phyloP scores from a whole-genome alignment of 2,329 filamentous ascomycete genomes.

The Alternaria viburni region DNA sequence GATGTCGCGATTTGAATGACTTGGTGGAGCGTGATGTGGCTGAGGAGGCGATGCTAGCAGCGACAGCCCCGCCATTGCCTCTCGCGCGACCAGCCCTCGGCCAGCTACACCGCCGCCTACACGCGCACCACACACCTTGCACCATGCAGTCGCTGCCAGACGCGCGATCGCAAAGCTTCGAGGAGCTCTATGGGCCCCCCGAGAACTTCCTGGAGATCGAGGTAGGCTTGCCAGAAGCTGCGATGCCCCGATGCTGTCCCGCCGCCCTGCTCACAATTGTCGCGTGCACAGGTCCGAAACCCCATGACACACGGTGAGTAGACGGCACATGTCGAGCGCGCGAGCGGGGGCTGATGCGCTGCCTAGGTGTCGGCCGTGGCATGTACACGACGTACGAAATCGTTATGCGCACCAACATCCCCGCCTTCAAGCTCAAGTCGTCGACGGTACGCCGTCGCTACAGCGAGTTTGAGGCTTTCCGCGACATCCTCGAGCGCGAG shows the following conservation, averaged over 20 bases:
- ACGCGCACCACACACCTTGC: background rate
- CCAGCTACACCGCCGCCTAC: background rate
- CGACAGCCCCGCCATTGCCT: constrained; percentile 20
- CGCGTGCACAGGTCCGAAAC: constrained; percentile 75
- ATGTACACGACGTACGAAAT: constrained; percentile 99
- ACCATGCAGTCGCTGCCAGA: constrained; percentile 69
- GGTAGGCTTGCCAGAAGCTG: constrained; percentile 56
- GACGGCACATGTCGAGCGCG: background rate
- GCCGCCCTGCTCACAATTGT: constrained; percentile 30
- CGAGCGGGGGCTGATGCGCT: constrained; percentile 50
- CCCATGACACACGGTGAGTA: constrained; percentile 56
- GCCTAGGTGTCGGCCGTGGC: constrained; percentile 90
- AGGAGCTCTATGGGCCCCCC: constrained; percentile 97
- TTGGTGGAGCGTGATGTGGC: background rate
- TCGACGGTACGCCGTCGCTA: constrained; percentile 90
- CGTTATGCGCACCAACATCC: constrained; percentile 96
- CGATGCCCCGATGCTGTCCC: constrained; percentile 9
- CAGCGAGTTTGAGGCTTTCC: constrained; percentile 98
- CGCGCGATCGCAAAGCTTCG: constrained; percentile 88
- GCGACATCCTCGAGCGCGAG: constrained; percentile 96
- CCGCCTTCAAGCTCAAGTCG: constrained; percentile 90
- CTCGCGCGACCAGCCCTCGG: constrained; percentile 12
- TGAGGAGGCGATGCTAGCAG: background rate
- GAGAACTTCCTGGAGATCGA: constrained; percentile 99
- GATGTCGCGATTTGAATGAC: background rate